Conservation (phyloP, 2,329 filamentous ascomycete genomes). For the Trichophyton mentagrophytes region DNA sequence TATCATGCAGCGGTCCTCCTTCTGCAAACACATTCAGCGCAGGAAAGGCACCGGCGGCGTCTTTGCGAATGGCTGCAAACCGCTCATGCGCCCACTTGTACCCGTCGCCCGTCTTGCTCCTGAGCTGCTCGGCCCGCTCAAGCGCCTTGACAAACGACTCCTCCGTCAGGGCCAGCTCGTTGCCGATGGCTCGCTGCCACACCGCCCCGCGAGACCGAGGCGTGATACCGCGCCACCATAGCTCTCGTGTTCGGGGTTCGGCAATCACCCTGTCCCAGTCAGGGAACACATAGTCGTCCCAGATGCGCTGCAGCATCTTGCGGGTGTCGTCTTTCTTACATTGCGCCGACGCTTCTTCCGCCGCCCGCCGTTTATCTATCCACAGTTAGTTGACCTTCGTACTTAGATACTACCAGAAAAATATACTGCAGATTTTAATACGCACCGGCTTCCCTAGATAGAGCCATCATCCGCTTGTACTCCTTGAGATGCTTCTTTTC, state of each 20-base stretch:
- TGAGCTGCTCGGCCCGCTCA: constrained; percentile 40
- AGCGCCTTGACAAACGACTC: constrained; percentile 46
- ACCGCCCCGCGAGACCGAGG: constrained; percentile 44
- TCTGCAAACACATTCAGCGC: constrained; percentile 46
- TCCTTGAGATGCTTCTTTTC: constrained; percentile 75
- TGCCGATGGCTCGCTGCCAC: constrained; percentile 49
- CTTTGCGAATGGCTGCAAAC: constrained; percentile 42
- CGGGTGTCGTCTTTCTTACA: constrained; percentile 41
- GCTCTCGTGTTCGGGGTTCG: constrained; percentile 44
- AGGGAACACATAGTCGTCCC: constrained; percentile 49
- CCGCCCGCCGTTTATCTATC: constrained; percentile 38
- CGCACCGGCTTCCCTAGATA: constrained; percentile 45
- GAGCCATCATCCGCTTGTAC: constrained; percentile 54
- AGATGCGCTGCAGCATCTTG: constrained; percentile 45
- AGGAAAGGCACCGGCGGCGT: constrained; percentile 44
- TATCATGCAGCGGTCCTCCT: constrained; percentile 42
- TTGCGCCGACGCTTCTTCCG: constrained; percentile 35
- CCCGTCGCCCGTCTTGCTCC: constrained; percentile 32
- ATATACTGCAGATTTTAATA: constrained; percentile 2
- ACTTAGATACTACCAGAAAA: too few species aligned
- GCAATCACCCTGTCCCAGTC: constrained; percentile 45
- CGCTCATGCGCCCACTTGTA: constrained; percentile 36
- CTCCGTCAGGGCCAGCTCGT: constrained; percentile 45
- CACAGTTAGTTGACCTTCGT: constrained; percentile 5
- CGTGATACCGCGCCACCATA: constrained; percentile 53